These are phyloP conservation scores for Sphaerulina musiva DNA, from an alignment of 2,329 filamentous ascomycete genomes.

Conservation along the genomic window DNA sequence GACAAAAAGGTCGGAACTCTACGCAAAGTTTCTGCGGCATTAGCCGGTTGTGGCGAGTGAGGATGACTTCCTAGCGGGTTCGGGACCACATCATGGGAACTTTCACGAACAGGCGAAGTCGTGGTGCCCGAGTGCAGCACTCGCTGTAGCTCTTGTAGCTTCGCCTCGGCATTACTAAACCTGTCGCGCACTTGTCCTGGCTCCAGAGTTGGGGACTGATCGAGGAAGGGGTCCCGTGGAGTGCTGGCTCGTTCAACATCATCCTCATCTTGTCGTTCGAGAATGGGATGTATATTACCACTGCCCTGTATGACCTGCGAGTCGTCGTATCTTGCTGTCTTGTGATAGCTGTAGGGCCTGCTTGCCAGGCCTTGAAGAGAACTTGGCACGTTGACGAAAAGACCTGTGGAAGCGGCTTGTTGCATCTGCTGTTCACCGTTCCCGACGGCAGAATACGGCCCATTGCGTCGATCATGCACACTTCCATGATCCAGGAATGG, in stretches of 20 bases:
- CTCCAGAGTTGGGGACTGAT: conserved; percentile 30
- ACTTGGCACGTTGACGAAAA: conserved; percentile 44
- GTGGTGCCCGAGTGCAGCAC: conserved; percentile 11
- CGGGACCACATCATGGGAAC: conserved; percentile 37
- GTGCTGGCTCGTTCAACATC: conserved; percentile 1
- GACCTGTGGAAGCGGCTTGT: conserved; percentile 40
- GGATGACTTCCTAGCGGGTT: conserved; percentile 35
- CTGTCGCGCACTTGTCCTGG: conserved; percentile 18
- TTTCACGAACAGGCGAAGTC: conserved; percentile 26
- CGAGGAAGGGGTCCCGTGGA: conserved; percentile 36
- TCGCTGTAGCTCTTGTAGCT: conserved; percentile 15
- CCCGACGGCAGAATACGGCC: conserved; percentile 35
- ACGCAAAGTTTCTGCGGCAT: conserved; percentile 21
- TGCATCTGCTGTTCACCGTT: conserved; percentile 10
- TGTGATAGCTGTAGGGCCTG: conserved; percentile 35
- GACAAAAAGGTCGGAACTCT: conserved; percentile 25
- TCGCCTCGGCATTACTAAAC: conserved; percentile 15
- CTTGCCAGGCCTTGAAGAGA: conserved; percentile 42
- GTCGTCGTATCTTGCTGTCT: conserved; percentile 43
- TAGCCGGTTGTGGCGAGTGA: conserved; percentile 23
- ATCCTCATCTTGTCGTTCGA: conserved; percentile 22
- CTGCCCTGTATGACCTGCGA: conserved; percentile 45
- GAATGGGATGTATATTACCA: conserved; percentile 31
- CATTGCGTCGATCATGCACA: conserved; percentile 36
- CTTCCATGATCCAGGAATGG: conserved; percentile 36